Evolutionary conservation across 2,329 filamentous ascomycete species (phyloP).

Genomic region (Epichloe amarillans): DNA sequence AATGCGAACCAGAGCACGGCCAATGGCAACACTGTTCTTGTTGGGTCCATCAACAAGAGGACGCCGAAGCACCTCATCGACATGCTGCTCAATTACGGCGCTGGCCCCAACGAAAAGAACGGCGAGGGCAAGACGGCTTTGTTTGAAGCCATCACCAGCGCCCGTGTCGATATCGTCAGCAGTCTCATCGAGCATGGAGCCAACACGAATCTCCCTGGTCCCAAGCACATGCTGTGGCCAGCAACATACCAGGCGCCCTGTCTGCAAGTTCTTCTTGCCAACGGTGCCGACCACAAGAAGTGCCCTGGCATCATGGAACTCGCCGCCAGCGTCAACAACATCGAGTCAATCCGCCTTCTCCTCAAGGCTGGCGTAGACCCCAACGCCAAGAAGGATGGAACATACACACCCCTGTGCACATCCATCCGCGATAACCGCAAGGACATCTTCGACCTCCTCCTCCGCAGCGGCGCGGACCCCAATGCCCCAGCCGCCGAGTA

Average conservation of each 20-base stretch:
- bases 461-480: constrained; percentile 44
- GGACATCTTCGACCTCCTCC: constrained; percentile 48
- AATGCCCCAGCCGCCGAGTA: constrained; percentile 51
- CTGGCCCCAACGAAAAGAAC: constrained; percentile 45
- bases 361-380: constrained; percentile 46
- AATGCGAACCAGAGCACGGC: constrained; percentile 39
- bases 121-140: constrained; percentile 48
- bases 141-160: constrained; percentile 45
- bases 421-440: constrained; percentile 52
- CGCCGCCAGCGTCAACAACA: constrained; percentile 48
- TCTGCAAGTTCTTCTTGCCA: constrained; percentile 42
- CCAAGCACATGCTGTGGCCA: constrained; percentile 57
- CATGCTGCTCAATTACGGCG: constrained; percentile 45
- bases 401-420: constrained; percentile 55
- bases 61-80: constrained; percentile 41
- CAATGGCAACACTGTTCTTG: constrained; percentile 47
- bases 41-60: constrained; percentile 45
- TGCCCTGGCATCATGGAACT: constrained; percentile 51
- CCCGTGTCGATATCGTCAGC: constrained; percentile 42
- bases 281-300: constrained; percentile 47
- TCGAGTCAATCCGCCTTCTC: constrained; percentile 45
- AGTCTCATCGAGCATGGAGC: constrained; percentile 41
- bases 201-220: constrained; percentile 54
- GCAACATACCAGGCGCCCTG: constrained; percentile 45
- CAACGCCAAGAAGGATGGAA: constrained; percentile 49